phyloP scores from a whole-genome alignment of 192 early-diverging fungal genomes.

The Entomortierella chlamydospora region DNA sequence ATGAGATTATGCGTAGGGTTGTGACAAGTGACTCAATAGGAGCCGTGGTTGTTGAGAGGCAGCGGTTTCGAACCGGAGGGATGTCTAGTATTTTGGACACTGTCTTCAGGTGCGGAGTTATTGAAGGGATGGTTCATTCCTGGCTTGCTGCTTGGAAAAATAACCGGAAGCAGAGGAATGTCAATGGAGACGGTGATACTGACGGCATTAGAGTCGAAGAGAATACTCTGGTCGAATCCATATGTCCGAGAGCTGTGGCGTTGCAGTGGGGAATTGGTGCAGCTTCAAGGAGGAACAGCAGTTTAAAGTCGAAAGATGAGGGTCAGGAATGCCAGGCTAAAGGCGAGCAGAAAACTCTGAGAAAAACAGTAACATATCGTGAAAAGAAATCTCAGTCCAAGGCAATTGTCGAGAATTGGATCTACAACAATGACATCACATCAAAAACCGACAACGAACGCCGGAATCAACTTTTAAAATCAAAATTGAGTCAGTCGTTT shows the following conservation, averaged over 20 bases:
- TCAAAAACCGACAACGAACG: not conserved
- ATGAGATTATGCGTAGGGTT: conserved; percentile 24
- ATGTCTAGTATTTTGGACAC: conserved; percentile 47
- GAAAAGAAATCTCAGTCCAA: conserved; percentile 4
- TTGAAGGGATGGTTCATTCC: conserved; percentile 59
- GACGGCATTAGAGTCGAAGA: too few species aligned
- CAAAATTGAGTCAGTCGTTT: too few species aligned
- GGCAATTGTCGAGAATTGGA: conserved; percentile 8
- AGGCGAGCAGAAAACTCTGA: not conserved
- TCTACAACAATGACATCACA: not conserved
- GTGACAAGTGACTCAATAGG: not conserved
- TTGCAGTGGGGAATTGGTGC: conserved; percentile 38
- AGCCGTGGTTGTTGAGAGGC: conserved; percentile 55
- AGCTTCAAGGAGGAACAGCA: not conserved
- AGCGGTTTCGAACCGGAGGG: conserved; percentile 55
- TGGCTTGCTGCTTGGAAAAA: conserved; percentile 35
- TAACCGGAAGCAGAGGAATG: not conserved
- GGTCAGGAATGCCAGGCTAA: too few species aligned
- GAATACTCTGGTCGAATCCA: conserved; percentile 15
- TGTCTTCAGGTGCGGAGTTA: conserved; percentile 52
- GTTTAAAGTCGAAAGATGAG: not conserved
- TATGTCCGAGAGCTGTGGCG: conserved; percentile 30
- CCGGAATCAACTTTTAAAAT: not conserved
- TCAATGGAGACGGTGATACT: not conserved
- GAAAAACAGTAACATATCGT: not conserved